Evolutionary conservation across 495 filamentous ascomycete genomes (phyloP), one percentile per base, ranked within the genome.

Genomic region (Letharia lupina): DNA sequence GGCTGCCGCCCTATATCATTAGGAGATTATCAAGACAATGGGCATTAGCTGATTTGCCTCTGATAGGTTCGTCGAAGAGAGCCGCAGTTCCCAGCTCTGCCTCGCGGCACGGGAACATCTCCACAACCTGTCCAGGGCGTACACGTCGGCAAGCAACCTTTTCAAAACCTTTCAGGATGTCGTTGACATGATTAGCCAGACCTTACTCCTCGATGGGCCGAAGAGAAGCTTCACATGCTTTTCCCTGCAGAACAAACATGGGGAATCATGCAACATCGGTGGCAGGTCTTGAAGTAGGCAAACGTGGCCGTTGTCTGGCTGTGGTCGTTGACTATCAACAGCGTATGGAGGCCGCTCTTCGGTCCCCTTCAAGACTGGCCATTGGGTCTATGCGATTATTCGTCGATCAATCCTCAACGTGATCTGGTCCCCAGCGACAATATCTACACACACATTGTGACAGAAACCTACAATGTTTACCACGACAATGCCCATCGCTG

Each of bases 381-480:
- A 8, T 66, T 74, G 11, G 71, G 69, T 9, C 44, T 73, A 45
- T 74, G 72, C 65, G 76, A 77, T 66, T 71, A 70, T 60, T 50
- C 31, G 4, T 65, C 70, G 12, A 60, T 77, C 20, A 63, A 75
- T 41, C 54, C 54, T 57, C 66, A 67, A 35, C 47, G 60, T 33
- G 68, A 66, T 33, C 45, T 66, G 31, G 65, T 48, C 9, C 28
- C 57, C 3, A 40, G 35, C 16, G 59, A 61, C 28, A 31, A 48
- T 33, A 40, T 61, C 16, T 61, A 50, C 35, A 57, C 65, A 20
- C 37, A 54, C 44, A 7, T 52, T 18, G 47, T 62, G 31, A 47
- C 44, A 9, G 65, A 66, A 10, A 61, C 37, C 4, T 66, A 62
- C 35, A 45, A 66, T 10, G 65, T 66, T 23, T 37, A 61, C n/a